A percentile compares a stretch with the other conserved stretches of the same genome.
phyloP scores from a whole-genome alignment of 2,329 filamentous ascomycete species.

The Neoarthrinium moseri region DNA sequence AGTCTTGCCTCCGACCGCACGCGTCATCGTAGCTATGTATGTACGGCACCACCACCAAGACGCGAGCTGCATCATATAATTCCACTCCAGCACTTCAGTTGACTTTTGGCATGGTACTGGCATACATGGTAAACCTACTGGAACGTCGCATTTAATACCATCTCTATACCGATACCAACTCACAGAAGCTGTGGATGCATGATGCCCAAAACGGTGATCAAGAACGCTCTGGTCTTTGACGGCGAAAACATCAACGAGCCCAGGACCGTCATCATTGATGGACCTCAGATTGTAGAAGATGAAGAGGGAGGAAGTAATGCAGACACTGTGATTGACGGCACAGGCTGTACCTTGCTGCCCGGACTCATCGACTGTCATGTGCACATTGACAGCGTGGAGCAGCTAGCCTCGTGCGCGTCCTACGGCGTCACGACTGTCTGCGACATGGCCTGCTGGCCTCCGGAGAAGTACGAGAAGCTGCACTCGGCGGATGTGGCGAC shows the following conservation, averaged over 20 bases:
- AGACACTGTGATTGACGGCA: constrained; percentile 17
- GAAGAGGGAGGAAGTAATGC: constrained; percentile 2
- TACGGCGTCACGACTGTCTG: constrained; percentile 9
- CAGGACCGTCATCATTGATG: constrained; percentile 17
- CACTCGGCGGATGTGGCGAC: constrained; percentile 14
- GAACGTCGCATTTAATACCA: too few species aligned
- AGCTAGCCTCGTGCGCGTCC: constrained; percentile 16
- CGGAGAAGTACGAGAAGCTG: constrained; percentile 11
- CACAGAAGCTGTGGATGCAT: too few species aligned
- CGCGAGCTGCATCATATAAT: too few species aligned
- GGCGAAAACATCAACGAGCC: constrained; percentile 15
- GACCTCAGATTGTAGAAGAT: constrained; percentile 14
- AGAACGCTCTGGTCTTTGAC: constrained; percentile 20
- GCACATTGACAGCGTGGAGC: constrained; percentile 16
- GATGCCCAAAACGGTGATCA: constrained; percentile 18
- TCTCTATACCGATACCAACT: too few species aligned
- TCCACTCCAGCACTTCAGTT: too few species aligned
- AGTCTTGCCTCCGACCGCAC: too few species aligned
- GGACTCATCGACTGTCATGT: constrained; percentile 25
- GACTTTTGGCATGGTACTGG: too few species aligned
- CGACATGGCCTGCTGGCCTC: constrained; percentile 11
- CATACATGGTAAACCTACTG: too few species aligned
- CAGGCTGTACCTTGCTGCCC: constrained; percentile 19
- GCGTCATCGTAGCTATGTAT: too few species aligned
- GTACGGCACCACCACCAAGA: too few species aligned